Base-by-base conservation (phyloP, 495 filamentous ascomycete genomes). In the Daldinia vernicosa region DNA sequence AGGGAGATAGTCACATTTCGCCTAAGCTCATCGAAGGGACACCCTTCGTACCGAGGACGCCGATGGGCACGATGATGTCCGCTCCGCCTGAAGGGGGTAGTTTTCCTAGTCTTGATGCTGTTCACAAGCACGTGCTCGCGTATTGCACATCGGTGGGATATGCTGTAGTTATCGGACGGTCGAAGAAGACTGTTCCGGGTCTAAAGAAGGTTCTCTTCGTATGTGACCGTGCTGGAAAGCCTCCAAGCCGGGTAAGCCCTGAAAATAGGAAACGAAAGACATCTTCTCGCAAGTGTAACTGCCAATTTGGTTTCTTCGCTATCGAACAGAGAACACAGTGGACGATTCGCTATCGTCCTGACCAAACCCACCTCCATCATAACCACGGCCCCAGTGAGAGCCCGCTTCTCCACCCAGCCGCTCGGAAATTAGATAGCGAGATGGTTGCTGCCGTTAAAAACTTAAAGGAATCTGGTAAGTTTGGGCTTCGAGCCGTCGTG, bases 171-270 rank as follows among this genome's bases (percentile, higher is more conserved):
- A 88, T 88, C 57, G 85, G 85, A 2, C 77, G 85, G 28, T 87
- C 85, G 4, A 88, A 88, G 71, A 86, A 86, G 74, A 88, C 85
- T 27, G 81, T 86, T 4, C 83, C 83, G 4, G 85, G 85, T 6
- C 73, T 88, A 19, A 88, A 88, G 65, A 88, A 88, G 74, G 85
- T 88, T 9, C 81, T 88, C 15, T 83, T 88, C 59, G 85, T 86
- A 17, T 88, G 85, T 70, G 85, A 88, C 70, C 81, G 84, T 40
- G 85, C 85, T 2, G 85, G 85, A 19, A 86, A 83, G 45, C 83
- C 83, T n/a, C 83, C 83, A 17, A 82, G 77, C 33, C 80, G 83
- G 11, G 84, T 88, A 39, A 83, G 78, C 57, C 84, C 84, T 0
- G 85, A 86, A 70, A 77, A 81, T 64, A 80, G 85, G 53, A 86